Base-by-base conservation (phyloP, 1,284 basidiomycete genomes). In the Coriolopsis trogii region DNA sequence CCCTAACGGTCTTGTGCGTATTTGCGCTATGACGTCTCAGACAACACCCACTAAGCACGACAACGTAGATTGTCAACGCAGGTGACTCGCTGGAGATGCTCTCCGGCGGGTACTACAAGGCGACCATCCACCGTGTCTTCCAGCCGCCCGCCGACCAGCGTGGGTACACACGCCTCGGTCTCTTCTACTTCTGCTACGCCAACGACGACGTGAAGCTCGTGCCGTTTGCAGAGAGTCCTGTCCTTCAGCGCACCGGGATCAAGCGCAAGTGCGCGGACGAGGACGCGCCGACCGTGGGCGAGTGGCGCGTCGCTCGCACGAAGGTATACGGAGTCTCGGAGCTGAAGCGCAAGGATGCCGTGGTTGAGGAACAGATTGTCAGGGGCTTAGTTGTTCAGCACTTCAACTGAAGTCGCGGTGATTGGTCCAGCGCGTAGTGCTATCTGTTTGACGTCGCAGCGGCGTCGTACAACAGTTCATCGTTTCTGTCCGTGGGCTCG, bases 51-150 rank as follows among this genome's bases (percentile, higher is more conserved):
- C 16, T 5, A 18, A 3, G 3, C 29, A 13, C 16, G 12, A 33
- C 29, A 6, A 1, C 13, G 3, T 23, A 78, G 78, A 72, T 80
- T 25, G 70, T 82, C 55, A 83, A 87, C 56, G 76, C 78, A 0
- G 85, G 85, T 9, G 85, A 87, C 58, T 74, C 75, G 0, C 61
- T 84, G 38, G 75, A 77, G 31, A 84, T 84, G 65, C 68, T 84
- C 6, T 80, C 79, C 1, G 81, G 81, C 4, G 77, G 76, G 5
- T 73, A 70, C 59, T 70, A 76, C 64, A 73, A 72, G 53, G 67
- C 67, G 13, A 70, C 64, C 7, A 64, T 67, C 24, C 66, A 65
- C 52, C 67, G 73, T 52, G 77, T 80, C 26, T 53, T 74, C n/a
- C 70, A 74, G 51, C 79, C 77, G 0, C 78, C 78, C 0, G 55